Evolutionary conservation across 2,329 filamentous ascomycete species (phyloP).

Genomic region (Exophiala lecanii-corni): DNA sequence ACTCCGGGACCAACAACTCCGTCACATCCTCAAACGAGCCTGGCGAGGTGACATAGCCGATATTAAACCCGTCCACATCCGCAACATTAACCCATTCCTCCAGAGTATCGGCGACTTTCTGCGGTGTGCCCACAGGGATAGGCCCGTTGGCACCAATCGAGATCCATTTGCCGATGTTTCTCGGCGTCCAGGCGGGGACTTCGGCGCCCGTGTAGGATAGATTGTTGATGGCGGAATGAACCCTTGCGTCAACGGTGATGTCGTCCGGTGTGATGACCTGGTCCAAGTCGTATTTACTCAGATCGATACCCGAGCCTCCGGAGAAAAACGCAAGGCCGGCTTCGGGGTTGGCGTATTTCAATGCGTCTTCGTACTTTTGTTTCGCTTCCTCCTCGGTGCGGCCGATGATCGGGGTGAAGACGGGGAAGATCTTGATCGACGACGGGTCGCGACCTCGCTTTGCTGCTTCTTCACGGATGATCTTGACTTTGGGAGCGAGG

Average conservation of each 20-base stretch:
- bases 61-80: slow-evolving; percentile 69
- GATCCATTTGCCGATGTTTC: slow-evolving; percentile 42
- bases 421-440: slow-evolving; percentile 54
- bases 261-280: background rate
- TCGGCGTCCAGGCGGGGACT: background rate
- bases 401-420: slow-evolving; percentile 48
- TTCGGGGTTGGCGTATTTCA: slow-evolving; percentile 50
- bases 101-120: slow-evolving; percentile 61
- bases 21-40: slow-evolving; percentile 64
- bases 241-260: background rate
- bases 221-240: background rate
- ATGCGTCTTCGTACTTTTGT: slow-evolving; percentile 48
- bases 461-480: slow-evolving; percentile 50
- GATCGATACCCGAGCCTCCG: slow-evolving; percentile 58
- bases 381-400: slow-evolving; percentile 50
- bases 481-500: slow-evolving; percentile 48
- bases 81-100: slow-evolving; percentile 64
- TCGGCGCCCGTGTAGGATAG: background rate
- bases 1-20: slow-evolving; percentile 61
- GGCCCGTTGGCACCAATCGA: slow-evolving; percentile 64
- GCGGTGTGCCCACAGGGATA: slow-evolving; percentile 58
- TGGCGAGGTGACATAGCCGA: slow-evolving; percentile 60
- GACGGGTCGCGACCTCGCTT: slow-evolving; percentile 52
- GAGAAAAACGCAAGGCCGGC: slow-evolving; percentile 54
- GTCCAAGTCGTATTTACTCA: slow-evolving; percentile 54